These are phyloP conservation scores for Pseudogymnoascus sp. DNA, from an alignment of 2,329 filamentous ascomycete species.

Conservation along the genomic window DNA sequence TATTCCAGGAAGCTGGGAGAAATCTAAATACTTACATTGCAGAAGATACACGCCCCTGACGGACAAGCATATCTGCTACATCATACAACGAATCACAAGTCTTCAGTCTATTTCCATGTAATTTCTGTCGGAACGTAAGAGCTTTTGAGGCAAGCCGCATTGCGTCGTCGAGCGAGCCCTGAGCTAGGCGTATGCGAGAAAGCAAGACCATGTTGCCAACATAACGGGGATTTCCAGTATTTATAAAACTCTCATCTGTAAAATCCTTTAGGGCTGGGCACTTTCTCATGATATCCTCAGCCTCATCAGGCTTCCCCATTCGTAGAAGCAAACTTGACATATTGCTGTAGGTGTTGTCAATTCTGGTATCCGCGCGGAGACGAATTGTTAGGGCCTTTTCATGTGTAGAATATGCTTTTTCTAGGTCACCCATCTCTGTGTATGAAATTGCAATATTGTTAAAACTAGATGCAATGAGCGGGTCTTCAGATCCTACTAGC, in stretches of 20 bases:
- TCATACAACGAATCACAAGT: slow-evolving; percentile 12
- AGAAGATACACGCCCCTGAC: not conserved
- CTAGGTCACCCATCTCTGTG: slow-evolving; percentile 29
- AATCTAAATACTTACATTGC: slow-evolving; percentile 2
- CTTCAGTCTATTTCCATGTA: slow-evolving; percentile 4
- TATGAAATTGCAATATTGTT: slow-evolving; percentile 30
- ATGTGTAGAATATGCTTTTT: slow-evolving; percentile 25
- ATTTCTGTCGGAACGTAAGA: slow-evolving; percentile 3
- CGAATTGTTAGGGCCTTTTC: slow-evolving; percentile 24
- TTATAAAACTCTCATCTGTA: slow-evolving; percentile 32
- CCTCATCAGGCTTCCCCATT: slow-evolving; percentile 30
- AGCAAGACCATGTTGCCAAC: slow-evolving; percentile 7
- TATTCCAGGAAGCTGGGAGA: not conserved
- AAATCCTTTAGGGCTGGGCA: slow-evolving; percentile 31
- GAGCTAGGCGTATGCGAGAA: slow-evolving; percentile 8
- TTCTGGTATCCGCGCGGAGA: slow-evolving; percentile 25
- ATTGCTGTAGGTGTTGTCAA: slow-evolving; percentile 34
- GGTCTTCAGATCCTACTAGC: slow-evolving; percentile 21
- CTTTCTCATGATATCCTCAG: slow-evolving; percentile 29
- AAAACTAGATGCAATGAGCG: slow-evolving; percentile 27
- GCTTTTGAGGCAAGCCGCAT: slow-evolving; percentile 9
- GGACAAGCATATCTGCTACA: not conserved
- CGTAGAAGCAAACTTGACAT: slow-evolving; percentile 31
- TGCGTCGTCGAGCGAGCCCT: not conserved
- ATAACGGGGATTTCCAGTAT: slow-evolving; percentile 17